Percentiles rank a stretch among this genome's conserved stretches.
phyloP scores from a whole-genome alignment of 257 asterid genomes.

The Primulina tabacum region DNA sequence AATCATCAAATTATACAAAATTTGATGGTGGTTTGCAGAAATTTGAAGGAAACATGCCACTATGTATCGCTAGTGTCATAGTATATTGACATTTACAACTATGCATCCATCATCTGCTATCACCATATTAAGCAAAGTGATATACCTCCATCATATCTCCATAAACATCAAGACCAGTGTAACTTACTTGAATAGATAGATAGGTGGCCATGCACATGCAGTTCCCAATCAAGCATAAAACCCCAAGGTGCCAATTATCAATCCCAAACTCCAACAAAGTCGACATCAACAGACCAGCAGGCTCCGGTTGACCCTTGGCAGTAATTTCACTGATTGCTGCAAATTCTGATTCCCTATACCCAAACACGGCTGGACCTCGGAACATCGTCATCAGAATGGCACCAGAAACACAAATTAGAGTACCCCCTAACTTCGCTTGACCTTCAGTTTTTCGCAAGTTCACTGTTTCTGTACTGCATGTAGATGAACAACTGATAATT shows the following conservation, averaged over 20 bases:
- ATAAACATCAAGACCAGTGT: constrained; percentile 8
- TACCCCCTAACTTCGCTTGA: constrained; percentile 86
- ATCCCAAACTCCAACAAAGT: constrained; percentile 59
- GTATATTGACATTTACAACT: neutral
- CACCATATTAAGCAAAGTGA: neutral
- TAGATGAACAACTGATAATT: constrained; percentile 35
- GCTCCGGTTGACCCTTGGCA: constrained; percentile 85
- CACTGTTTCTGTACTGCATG: constrained; percentile 87
- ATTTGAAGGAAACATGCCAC: neutral
- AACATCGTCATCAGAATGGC: constrained; percentile 83
- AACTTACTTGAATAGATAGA: constrained; percentile 79
- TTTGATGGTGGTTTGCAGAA: neutral
- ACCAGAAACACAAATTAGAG: constrained; percentile 81
- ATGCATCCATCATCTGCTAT: neutral
- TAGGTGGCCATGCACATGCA: constrained; percentile 92
- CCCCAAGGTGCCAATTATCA: constrained; percentile 88
- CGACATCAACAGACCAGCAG: constrained; percentile 70
- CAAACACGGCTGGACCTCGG: constrained; percentile 85
- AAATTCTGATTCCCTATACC: constrained; percentile 58
- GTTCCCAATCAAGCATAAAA: constrained; percentile 84
- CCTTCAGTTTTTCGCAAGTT: constrained; percentile 73
- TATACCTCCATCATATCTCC: constrained; percentile 4
- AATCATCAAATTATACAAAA: neutral
- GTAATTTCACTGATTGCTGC: constrained; percentile 53
- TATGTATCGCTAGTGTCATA: neutral